These are phyloP conservation scores for Reutealis trisperma DNA, from an alignment of 345 rosid species.

Conservation along the genomic window DNA sequence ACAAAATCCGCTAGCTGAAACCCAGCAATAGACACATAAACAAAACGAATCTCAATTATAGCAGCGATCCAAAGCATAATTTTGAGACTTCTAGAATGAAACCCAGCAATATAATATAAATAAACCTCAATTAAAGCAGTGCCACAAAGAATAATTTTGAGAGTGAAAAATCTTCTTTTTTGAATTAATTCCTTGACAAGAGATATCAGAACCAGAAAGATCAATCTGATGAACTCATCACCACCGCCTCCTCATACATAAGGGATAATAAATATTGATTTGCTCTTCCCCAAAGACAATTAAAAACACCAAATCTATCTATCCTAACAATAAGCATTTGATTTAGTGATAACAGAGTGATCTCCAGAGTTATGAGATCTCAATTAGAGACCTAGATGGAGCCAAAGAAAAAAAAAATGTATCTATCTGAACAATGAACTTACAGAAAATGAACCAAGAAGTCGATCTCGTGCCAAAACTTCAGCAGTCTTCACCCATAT, in stretches of 20 bases:
- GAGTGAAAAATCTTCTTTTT: no score
- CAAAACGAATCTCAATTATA: background rate
- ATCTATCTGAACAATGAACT: constrained; percentile 12
- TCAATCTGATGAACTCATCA: no score
- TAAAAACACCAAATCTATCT: no score
- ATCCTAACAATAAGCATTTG: no score
- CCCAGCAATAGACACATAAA: background rate
- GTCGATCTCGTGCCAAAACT: constrained; percentile 87
- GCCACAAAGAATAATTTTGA: background rate
- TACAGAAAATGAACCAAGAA: constrained; percentile 85
- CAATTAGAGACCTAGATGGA: no score
- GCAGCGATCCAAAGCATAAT: background rate
- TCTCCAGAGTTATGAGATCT: no score
- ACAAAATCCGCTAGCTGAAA: background rate
- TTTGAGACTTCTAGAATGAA: background rate
- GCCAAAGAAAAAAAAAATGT: no score
- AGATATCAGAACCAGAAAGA: background rate
- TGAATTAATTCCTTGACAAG: background rate
- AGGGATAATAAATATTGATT: background rate
- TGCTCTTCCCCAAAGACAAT: no score
- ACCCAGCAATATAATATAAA: background rate
- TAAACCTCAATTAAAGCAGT: background rate
- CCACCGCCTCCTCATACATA: background rate
- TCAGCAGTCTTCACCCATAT: constrained; percentile 96
- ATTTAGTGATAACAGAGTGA: no score